These are phyloP conservation scores for Geotrichum reessii DNA, from an alignment of 1,139 yeast genomes.

Conservation along the genomic window DNA sequence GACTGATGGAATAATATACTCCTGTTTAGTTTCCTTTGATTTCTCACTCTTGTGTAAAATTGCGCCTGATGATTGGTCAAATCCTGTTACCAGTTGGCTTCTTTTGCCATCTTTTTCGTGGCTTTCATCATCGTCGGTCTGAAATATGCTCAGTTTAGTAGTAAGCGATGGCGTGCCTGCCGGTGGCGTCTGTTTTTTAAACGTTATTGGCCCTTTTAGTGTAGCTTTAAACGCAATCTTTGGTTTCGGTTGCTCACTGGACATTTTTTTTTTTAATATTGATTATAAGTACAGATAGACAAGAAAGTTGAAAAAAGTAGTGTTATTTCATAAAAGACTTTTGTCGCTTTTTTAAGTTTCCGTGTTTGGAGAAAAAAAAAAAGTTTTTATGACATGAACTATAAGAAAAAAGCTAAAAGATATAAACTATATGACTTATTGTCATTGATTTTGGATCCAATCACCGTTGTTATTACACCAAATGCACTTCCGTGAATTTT, in stretches of 20 bases:
- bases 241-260: not conserved
- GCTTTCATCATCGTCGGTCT: not conserved
- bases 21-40: slow-evolving; percentile 14
- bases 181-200: not conserved
- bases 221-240: slow-evolving; percentile 2
- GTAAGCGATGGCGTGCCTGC: not conserved
- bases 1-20: slow-evolving; percentile 28
- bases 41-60: slow-evolving; percentile 8
- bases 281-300: too few species aligned
- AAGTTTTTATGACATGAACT: not conserved
- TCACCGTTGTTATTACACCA: not conserved
- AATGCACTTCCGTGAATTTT: not conserved
- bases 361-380: not conserved
- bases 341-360: not conserved
- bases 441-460: not conserved
- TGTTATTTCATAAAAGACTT: not conserved
- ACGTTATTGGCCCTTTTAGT: not conserved
- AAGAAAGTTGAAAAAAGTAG: not conserved
- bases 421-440: not conserved
- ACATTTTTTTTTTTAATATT: not conserved
- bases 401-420: not conserved
- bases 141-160: not conserved
- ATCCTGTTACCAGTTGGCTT: slow-evolving; percentile 11
- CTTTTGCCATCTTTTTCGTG: not conserved
- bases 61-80: slow-evolving; percentile 9